phyloP scores from a whole-genome alignment of 345 rosid species.

The Jatropha curcas region DNA sequence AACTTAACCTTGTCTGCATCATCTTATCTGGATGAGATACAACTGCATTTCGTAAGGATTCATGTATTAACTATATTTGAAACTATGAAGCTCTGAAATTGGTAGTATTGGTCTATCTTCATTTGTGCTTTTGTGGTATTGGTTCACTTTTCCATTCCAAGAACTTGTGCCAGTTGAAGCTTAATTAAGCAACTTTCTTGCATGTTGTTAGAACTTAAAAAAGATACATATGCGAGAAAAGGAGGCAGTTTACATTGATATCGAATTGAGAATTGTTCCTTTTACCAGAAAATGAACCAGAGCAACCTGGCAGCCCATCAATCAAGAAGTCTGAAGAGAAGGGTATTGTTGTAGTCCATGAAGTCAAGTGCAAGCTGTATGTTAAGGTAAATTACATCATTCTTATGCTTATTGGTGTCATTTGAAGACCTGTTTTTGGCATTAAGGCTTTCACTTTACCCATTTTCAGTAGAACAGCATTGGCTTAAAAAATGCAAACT shows the following conservation, averaged over 20 bases:
- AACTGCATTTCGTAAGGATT: neutral
- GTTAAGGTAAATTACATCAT: conserved; percentile 59
- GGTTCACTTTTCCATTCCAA: neutral
- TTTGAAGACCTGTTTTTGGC: neutral
- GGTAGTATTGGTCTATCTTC: neutral
- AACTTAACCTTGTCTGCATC: neutral
- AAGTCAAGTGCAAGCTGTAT: conserved; percentile 95
- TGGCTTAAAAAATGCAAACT: too few species aligned
- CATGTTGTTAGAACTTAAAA: neutral
- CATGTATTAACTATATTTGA: neutral
- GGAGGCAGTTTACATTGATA: neutral
- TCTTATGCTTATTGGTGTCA: conserved; percentile 7
- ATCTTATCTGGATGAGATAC: neutral
- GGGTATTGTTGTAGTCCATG: conserved; percentile 79
- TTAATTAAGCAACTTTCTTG: neutral
- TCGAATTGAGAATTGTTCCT: conserved; percentile 9
- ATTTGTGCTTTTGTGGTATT: neutral
- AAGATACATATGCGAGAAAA: neutral
- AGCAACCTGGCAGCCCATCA: conserved; percentile 92
- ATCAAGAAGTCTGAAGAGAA: conserved; percentile 85
- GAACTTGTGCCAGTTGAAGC: neutral
- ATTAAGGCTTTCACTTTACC: neutral
- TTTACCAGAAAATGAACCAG: conserved; percentile 60
- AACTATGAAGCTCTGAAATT: neutral
- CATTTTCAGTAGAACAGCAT: too few species aligned